Conservation (phyloP, 176 grass and related monocot genomes). For the Triticum aestivum region IWGSC_CS_RefSeq_v2.1 NC_057800.1:368306489-368306988, state of each 20-base stretch:
- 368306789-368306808: conserved; percentile 75
- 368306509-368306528: conserved; percentile 94
- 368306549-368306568: conserved; percentile 80
- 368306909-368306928: conserved; percentile 7
- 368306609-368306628: conserved; percentile 25
- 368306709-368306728: conserved; percentile 90
- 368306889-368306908: not conserved
- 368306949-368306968: conserved; percentile 10
- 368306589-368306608: conserved; percentile 94
- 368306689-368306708: conserved; percentile 59
- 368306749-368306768: conserved; percentile 58
- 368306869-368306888: not conserved
- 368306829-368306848: conserved; percentile 2
- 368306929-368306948: not conserved
- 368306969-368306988: not conserved
- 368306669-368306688: conserved; percentile 11
- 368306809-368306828: not conserved
- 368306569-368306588: conserved; percentile 67
- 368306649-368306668: conserved; percentile 12
- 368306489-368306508: conserved; percentile 61
- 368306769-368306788: conserved; percentile 83
- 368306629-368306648: not conserved
- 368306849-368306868: conserved; percentile 2
- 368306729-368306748: conserved; percentile 79
- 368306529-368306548: conserved; percentile 92